Evolutionary conservation across 106 monocot genomes (phyloP).

Genomic region (Alisma plantagoaquatica): DNA sequence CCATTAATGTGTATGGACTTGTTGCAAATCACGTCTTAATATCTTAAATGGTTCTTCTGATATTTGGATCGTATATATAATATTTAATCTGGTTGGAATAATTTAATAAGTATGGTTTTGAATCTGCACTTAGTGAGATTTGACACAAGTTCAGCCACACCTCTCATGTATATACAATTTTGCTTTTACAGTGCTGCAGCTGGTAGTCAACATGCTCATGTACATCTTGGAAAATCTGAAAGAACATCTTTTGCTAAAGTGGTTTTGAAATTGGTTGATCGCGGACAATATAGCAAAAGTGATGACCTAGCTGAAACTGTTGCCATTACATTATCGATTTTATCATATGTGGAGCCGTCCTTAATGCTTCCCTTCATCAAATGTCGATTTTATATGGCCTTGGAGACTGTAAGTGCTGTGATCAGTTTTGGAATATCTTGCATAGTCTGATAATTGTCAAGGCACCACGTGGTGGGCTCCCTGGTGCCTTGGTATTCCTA

Average conservation of each 20-base stretch:
- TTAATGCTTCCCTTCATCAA: slow-evolving; percentile 88
- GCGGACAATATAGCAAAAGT: slow-evolving; percentile 98
- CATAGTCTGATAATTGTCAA: too few relatives aligned
- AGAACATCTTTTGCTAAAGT: slow-evolving; percentile 65
- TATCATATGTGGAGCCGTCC: slow-evolving; percentile 91
- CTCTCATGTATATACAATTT: slow-evolving; percentile 6
- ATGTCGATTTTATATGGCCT: slow-evolving; percentile 73
- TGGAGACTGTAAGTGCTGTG: slow-evolving; percentile 86
- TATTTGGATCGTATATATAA: too few relatives aligned
- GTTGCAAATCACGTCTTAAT: too few relatives aligned
- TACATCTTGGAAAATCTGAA: slow-evolving; percentile 71
- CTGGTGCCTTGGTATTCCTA: too few relatives aligned
- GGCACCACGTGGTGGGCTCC: too few relatives aligned
- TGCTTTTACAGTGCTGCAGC: slow-evolving; percentile 29
- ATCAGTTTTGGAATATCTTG: too few relatives aligned
- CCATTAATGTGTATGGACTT: too few relatives aligned
- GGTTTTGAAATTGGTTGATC: slow-evolving; percentile 78
- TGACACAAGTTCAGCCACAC: too few relatives aligned
- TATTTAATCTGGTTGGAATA: too few relatives aligned
- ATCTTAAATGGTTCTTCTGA: too few relatives aligned
- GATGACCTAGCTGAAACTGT: slow-evolving; percentile 88
- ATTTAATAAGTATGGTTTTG: too few relatives aligned
- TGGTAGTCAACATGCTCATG: slow-evolving; percentile 17
- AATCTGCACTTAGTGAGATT: too few relatives aligned
- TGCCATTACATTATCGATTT: slow-evolving; percentile 72